Percentiles rank a stretch among this genome's conserved stretches.
Evolutionary conservation across 306 rosid species (phyloP).

Genomic region (Gynostemma pentaphyllum): DNA sequence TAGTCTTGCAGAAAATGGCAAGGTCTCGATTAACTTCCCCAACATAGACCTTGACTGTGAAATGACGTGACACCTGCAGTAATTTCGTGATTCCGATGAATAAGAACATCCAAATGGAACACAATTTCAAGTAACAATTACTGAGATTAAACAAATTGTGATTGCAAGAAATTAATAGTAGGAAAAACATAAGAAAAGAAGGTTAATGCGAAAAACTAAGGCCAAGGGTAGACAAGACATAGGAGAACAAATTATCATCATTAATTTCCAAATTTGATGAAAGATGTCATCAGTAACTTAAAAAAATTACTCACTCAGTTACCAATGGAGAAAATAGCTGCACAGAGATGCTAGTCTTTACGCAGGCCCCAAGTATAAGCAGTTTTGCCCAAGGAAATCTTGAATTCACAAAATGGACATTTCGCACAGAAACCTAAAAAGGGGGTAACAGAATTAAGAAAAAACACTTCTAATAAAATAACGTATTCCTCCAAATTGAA

Average conservation of each 20-base stretch:
- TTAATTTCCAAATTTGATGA: neutral
- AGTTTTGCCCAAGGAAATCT: conserved; percentile 65
- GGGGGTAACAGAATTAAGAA: neutral
- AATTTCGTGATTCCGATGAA: neutral
- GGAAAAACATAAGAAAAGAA: neutral
- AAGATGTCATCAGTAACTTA: conserved; percentile 1
- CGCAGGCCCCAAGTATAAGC: conserved; percentile 78
- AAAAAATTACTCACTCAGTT: conserved; percentile 42
- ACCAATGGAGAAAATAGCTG: conserved; percentile 68
- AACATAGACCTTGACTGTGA: conserved; percentile 50
- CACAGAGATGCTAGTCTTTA: conserved; percentile 60
- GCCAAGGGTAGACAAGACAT: neutral
- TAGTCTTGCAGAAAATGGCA: conserved; percentile 73
- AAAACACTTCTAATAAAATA: neutral
- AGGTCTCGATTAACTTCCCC: conserved; percentile 56
- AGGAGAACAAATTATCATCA: neutral
- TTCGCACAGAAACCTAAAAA: conserved; percentile 58
- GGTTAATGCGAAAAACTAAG: neutral
- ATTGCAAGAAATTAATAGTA: neutral
- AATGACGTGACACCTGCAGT: conserved; percentile 63
- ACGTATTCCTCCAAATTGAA: neutral
- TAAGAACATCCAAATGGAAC: neutral
- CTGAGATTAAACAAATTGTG: neutral
- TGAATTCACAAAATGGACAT: conserved; percentile 71
- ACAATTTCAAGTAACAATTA: neutral